phyloP scores from a whole-genome alignment of 257 asterid species.

The Scutellaria minor region DNA sequence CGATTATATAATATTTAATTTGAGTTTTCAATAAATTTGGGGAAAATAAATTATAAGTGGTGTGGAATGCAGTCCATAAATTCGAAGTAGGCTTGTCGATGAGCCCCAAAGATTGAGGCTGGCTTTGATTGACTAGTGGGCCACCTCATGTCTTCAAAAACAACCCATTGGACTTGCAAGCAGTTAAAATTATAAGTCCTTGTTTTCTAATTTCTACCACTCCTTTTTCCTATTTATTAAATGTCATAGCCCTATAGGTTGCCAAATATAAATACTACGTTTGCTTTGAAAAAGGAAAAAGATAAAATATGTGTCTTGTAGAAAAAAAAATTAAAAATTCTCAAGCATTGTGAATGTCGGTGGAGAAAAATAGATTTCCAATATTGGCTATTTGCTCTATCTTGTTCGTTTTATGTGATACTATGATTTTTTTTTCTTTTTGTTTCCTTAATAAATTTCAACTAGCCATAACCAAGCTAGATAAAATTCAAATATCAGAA shows the following conservation, averaged over 20 bases:
- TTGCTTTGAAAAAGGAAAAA: background rate
- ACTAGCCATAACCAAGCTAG: too few relatives aligned
- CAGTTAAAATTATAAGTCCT: background rate
- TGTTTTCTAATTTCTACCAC: background rate
- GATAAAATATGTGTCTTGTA: background rate
- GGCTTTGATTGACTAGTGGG: conserved; percentile 20
- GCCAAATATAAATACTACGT: background rate
- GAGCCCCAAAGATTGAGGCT: conserved; percentile 10
- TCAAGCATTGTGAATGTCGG: background rate
- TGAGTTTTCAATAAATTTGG: too few relatives aligned
- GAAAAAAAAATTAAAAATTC: too few relatives aligned
- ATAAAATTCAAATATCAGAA: too few relatives aligned
- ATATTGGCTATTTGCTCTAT: too few relatives aligned
- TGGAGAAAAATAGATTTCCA: background rate
- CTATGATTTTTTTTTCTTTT: too few relatives aligned
- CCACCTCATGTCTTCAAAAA: background rate
- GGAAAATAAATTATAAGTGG: too few relatives aligned
- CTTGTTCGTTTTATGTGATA: too few relatives aligned
- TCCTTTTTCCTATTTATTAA: background rate
- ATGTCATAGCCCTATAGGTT: background rate
- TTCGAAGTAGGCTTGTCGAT: background rate
- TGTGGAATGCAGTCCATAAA: background rate
- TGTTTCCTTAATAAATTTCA: too few relatives aligned
- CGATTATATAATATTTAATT: too few relatives aligned
- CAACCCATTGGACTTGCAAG: conserved; percentile 10